A percentile compares a stretch with the other conserved stretches of the same genome.
Conservation (phyloP, 2,329 filamentous ascomycete species). For the Ascosphaera apis region DNA sequence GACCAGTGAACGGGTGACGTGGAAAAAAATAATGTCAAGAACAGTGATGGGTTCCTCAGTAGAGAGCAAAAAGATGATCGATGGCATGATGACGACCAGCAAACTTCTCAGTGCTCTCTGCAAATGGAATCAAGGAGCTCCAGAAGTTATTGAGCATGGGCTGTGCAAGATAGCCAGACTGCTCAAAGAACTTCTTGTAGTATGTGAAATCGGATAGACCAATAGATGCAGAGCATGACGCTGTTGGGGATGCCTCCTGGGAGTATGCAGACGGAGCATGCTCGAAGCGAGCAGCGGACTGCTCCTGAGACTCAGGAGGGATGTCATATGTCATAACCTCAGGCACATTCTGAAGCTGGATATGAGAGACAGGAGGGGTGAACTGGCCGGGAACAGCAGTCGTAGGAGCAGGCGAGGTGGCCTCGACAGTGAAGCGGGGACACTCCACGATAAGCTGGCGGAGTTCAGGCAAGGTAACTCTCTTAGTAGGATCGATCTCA, state of each 20-base stretch:
- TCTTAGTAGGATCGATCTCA: conserved; percentile 56
- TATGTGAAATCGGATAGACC: too few relatives aligned
- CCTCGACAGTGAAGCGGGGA: conserved; percentile 40
- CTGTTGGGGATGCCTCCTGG: too few relatives aligned
- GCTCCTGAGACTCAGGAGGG: too few relatives aligned
- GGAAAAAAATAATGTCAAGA: too few relatives aligned
- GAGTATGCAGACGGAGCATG: too few relatives aligned
- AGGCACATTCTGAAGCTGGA: too few relatives aligned
- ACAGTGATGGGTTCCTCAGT: conserved; percentile 5
- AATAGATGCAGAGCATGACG: too few relatives aligned
- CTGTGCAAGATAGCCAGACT: conserved; percentile 13
- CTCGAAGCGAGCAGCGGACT: too few relatives aligned
- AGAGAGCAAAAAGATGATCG: conserved; percentile 10
- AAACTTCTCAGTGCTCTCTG: conserved; percentile 12
- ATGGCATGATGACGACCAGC: conserved; percentile 10
- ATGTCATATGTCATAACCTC: too few relatives aligned
- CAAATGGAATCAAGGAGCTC: conserved; percentile 9
- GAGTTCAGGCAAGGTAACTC: conserved; percentile 63
- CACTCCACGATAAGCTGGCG: conserved; percentile 55
- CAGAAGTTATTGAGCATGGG: conserved; percentile 14
- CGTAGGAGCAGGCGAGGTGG: conserved; percentile 2
- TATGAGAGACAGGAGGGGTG: too few relatives aligned
- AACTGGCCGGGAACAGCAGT: conserved; percentile 7
- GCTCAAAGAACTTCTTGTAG: too few relatives aligned
- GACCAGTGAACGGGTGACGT: not conserved